Evolutionary conservation across 768 basidiomycete genomes (phyloP), one percentile per base, ranked within the genome.

Genomic region (Rhizopogon rudus): DNA sequence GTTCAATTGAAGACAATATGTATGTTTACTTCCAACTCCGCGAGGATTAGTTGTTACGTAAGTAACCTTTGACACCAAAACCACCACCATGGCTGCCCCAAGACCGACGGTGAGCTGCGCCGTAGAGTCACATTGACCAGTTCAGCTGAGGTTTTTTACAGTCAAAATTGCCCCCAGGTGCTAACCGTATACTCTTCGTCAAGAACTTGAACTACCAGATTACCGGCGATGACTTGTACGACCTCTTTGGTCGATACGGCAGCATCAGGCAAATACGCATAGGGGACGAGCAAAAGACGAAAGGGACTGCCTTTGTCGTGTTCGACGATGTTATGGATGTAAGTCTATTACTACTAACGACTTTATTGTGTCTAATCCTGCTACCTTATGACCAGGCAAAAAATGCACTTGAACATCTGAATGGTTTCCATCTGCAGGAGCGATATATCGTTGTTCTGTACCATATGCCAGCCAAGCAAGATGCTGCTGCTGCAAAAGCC

Each of bases 381-480:
- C 52, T 50, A 40, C 35, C 3, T 13, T 5, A 13, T 5, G 41
- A 48, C 52, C 65, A 97, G 91, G 96, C 96, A 20, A 96, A 97
- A 73, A 94, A 95, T 65, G 96, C 96, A 0, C 82, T 97, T 54
- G 95, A 95, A 67, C 94, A 97, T 71, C 71, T 98, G 66, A 98
- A 98, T 63, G 96, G 96, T 44, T 99, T 99, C 76, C 96, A 99
- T 75, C 71, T 99, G 56, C 93, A 94, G 75, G 96, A 97, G 72
- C 88, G 96, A 25, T 99, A 98, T 73, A 96, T 99, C 52, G 96
- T 99, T 55, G 96, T 98, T 8, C 76, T 98, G 29, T 98, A 96
- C 66, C 95, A 98, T 68, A 96, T 98, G 87, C 93, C 94, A 39
- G 87, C 93, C n/a, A 92, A 94, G 71, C 93, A 95, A 65, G 93